Evolutionary conservation across 208 protist species (phyloP).

Genomic region (Trichomonas tenax): DNA sequence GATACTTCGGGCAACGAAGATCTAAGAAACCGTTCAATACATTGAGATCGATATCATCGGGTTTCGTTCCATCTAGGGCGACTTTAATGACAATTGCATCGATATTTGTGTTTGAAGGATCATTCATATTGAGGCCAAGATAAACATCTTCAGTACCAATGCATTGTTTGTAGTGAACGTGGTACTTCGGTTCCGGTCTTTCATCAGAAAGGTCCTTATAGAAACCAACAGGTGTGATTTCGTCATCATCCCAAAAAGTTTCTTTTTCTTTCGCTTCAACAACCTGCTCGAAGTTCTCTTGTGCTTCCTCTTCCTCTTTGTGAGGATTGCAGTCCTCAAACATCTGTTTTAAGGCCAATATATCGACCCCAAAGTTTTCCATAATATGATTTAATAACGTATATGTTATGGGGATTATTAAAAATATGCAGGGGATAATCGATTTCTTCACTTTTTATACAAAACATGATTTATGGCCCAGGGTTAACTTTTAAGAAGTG

Average conservation of each 20-base stretch:
- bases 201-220: neutral
- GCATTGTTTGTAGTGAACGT: neutral
- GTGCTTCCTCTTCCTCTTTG: neutral
- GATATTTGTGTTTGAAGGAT: neutral
- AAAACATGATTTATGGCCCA: too few species aligned
- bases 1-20: neutral
- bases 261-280: slow-evolving; percentile 16
- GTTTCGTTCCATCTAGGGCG: neutral
- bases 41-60: slow-evolving; percentile 7
- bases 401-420: too few species aligned
- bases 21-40: neutral
- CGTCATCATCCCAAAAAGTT: slow-evolving; percentile 1
- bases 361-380: neutral
- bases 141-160: slow-evolving; percentile 17
- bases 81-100: neutral
- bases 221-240: slow-evolving; percentile 16
- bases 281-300: neutral
- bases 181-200: neutral
- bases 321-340: neutral
- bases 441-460: too few species aligned
- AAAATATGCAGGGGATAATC: too few species aligned
- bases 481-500: too few species aligned
- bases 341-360: neutral
- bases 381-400: too few species aligned
- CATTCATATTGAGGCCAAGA: neutral